Percentiles rank a stretch among this genome's conserved stretches.
Conservation (phyloP, 768 basidiomycete genomes). For the Boletus tylopilopsis region DNA sequence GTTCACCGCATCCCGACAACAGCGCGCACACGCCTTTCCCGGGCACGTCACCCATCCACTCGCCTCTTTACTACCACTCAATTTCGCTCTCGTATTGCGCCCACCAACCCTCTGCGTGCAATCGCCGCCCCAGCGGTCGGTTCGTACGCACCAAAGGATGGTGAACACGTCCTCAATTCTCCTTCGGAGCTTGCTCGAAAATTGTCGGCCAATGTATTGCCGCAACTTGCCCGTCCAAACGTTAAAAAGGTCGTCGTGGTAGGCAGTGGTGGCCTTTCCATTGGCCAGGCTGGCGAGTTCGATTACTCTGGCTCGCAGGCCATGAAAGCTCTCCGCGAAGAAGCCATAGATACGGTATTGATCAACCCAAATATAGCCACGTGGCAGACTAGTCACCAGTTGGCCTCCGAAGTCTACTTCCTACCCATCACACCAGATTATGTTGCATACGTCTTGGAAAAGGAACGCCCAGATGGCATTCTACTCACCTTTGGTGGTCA, state of each 20-base stretch:
- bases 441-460: conserved; percentile 97
- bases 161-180: conserved; percentile 80
- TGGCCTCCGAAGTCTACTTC: conserved; percentile 97
- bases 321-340: conserved; percentile 94
- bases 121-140: conserved; percentile 76
- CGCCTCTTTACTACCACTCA: conserved; percentile 53
- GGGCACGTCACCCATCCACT: conserved; percentile 18
- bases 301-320: conserved; percentile 99
- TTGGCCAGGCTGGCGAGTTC: conserved; percentile 99
- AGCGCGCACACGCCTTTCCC: conserved; percentile 9
- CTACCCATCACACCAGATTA: conserved; percentile 95
- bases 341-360: conserved; percentile 89
- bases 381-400: conserved; percentile 97
- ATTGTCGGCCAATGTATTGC: conserved; percentile 92
- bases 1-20: conserved; percentile 13
- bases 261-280: conserved; percentile 92
- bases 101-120: conserved; percentile 55
- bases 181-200: conserved; percentile 92
- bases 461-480: conserved; percentile 96
- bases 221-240: conserved; percentile 85
- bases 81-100: conserved; percentile 35
- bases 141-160: conserved; percentile 57
- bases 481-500: conserved; percentile 98
- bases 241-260: conserved; percentile 96
- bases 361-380: conserved; percentile 99